Evolutionary conservation across 1,139 yeast genomes (phyloP), one percentile per base, ranked within the genome.

Genomic region (Candida sojae): DNA sequence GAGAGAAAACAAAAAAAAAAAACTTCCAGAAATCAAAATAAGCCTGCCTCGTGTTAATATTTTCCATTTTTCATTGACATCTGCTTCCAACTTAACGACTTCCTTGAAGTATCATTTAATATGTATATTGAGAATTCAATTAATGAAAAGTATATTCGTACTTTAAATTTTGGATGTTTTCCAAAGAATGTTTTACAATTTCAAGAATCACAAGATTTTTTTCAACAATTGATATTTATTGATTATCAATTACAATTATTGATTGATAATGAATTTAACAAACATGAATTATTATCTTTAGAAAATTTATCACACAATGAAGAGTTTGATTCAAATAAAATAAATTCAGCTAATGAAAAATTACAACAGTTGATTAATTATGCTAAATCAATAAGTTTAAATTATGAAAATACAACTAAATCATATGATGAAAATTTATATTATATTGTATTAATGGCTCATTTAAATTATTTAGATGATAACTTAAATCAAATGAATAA

Each of bases 231-330:
- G 37, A 60, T 70, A 9, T 73, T 68, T 51, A 57, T 73, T 37
- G 80, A 75, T 55, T 71, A 71, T 56, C 73, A 73, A 56, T 60
- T 74, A 43, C 77, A 71, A 50, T 53, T 66, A 10, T 54, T 71
- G 11, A 59, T 73, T 39, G 69, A 64, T 48, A 65, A 66, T 46
- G 73, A 70, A 48, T 66, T 68, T 46, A 57, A 56, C 11, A 69
- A 68, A 6, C 56, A 59, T 17, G 71, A 66, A 44, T 56, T 70
- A 30, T 54, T 62, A n/a, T 61, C 65, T 0, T 58, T 62, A 4
- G 43, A 41, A 7, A 49, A 58, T 28, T 57, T 42, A 23, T 25
- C 43, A 2, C 39, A 28, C 8, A 17, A 17, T 13, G 25, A 33
- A 29, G 10, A 9, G 12, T 17, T 17, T 17, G 13, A 28, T 11